Evolutionary conservation across 176 grass and related monocot species (phyloP), one percentile per base, ranked within the genome.

Genomic region (Puccinellia tenuiflora): DNA sequence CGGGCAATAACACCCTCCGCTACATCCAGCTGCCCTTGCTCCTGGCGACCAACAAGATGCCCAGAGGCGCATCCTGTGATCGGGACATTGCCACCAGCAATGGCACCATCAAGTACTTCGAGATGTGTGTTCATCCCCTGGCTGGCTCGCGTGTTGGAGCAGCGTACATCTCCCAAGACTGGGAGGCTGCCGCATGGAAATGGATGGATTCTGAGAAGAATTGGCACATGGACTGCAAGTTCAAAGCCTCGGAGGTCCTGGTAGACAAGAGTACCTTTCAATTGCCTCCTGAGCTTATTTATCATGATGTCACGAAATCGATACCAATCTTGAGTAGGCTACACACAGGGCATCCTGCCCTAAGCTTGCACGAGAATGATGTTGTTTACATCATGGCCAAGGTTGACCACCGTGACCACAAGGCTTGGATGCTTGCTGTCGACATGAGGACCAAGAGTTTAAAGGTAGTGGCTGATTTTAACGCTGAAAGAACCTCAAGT

Each of bases 141-240:
- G 34, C 29, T 18, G 61, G 16, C 61, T 65, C 30, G 8, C 5
- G 6, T 2, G 29, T 7, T 17, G 15, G 60, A 0, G 7, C 28
- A 0, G 34, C 62, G 30, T 65, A 35, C 30, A 17, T 83, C 7
- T 67, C 94, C 94, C 35, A 55, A 3, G 52, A 55, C 52, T 55
- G 52, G 52, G 8, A n/a, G 52, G 52, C 52, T 7, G 52, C 52
- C 21, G 8, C 52, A 8, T 55, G 52, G 52, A 55, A 7, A 21
- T 55, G 52, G 52, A 3, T 22, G 21, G 52, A 22, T 22, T 55
- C 52, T 8, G 8, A 55, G 21, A 55, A 55, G 20, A 55, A 9
- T 55, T n/a, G n/a, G n/a, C n/a, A n/a, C n/a, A n/a, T n/a, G n/a
- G n/a, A n/a, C n/a, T n/a, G n/a, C n/a, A n/a, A n/a, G n/a, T n/a